A percentile compares a stretch with the other conserved stretches of the same genome.
Conservation (phyloP, 2,329 filamentous ascomycete species). For the Alternaria arbusti region DNA sequence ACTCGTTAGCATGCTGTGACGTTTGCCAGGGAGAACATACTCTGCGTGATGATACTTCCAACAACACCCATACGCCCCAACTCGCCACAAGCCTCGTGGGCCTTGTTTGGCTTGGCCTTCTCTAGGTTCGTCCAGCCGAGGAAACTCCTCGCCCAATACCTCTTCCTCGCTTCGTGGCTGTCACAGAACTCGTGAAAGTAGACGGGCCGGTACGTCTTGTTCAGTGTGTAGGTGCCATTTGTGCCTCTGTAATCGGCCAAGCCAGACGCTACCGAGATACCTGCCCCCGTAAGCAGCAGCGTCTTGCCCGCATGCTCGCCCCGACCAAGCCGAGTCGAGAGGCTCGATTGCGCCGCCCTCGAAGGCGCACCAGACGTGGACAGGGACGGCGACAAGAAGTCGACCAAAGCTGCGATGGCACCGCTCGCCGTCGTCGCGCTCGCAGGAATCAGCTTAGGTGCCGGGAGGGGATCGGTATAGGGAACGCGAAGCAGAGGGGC, state of each 20-base stretch:
- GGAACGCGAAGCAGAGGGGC: constrained; percentile 77
- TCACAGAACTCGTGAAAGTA: constrained; percentile 89
- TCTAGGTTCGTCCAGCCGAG: constrained; percentile 86
- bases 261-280: constrained; percentile 90
- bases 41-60: constrained; percentile 85
- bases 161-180: constrained; percentile 82
- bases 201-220: constrained; percentile 87
- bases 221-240: constrained; percentile 90
- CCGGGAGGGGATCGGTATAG: constrained; percentile 81
- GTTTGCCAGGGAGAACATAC: constrained; percentile 36
- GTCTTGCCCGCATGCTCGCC: constrained; percentile 58
- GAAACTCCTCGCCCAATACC: constrained; percentile 96
- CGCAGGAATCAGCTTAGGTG: constrained; percentile 75
- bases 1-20: constrained; percentile 2
- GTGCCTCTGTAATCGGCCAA: constrained; percentile 90
- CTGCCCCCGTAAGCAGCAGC: constrained; percentile 78
- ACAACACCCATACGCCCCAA: constrained; percentile 76
- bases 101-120: constrained; percentile 78
- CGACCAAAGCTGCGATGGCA: constrained; percentile 76
- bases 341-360: constrained; percentile 4
- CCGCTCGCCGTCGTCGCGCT: constrained; percentile 73
- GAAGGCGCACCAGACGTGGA: constrained; percentile 20
- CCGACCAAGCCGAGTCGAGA: constrained; percentile 3
- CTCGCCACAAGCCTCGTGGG: constrained; percentile 77
- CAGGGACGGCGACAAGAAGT: constrained; percentile 69